These are phyloP conservation scores for Xylaria digitata DNA, from an alignment of 2,329 filamentous ascomycete species.

Conservation along the genomic window DNA sequence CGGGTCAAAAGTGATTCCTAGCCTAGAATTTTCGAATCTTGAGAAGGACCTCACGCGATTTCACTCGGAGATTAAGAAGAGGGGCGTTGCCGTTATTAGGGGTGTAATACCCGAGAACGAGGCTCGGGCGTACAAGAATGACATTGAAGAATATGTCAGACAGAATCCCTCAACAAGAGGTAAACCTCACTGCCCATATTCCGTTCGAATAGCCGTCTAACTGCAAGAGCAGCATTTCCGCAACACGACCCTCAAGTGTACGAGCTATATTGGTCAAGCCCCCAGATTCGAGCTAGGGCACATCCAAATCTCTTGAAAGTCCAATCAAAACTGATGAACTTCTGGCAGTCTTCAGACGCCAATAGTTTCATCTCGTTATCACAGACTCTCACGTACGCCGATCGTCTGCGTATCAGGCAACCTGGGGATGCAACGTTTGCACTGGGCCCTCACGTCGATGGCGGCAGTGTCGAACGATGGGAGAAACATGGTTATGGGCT, in stretches of 20 bases:
- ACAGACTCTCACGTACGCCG: constrained; percentile 75
- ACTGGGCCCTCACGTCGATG: constrained; percentile 78
- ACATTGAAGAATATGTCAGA: constrained; percentile 72
- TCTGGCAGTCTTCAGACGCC: constrained; percentile 69
- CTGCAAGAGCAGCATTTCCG: constrained; percentile 67
- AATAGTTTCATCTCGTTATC: constrained; percentile 60
- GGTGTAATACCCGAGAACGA: constrained; percentile 72
- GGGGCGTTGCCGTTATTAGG: constrained; percentile 72
- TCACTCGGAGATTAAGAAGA: constrained; percentile 65
- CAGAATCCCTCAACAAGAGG: constrained; percentile 71
- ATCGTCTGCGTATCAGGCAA: constrained; percentile 76
- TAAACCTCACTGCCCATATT: constrained; percentile 39
- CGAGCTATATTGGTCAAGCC: constrained; percentile 79
- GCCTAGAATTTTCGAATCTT: constrained; percentile 61
- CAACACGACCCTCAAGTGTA: constrained; percentile 75
- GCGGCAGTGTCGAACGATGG: constrained; percentile 81
- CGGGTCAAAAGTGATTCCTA: constrained; percentile 64
- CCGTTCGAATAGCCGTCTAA: not conserved
- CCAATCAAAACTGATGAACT: constrained; percentile 70
- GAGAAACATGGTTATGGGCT: constrained; percentile 74
- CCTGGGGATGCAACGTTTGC: constrained; percentile 78
- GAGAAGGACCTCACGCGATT: constrained; percentile 52
- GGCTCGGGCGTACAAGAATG: constrained; percentile 72
- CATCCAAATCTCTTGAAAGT: constrained; percentile 72
- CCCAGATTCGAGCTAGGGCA: constrained; percentile 74